A percentile compares a stretch with the other conserved stretches of the same genome.
phyloP scores from a whole-genome alignment of 352 stramenopile species.

The Globisporangium uncinulatum region DNA sequence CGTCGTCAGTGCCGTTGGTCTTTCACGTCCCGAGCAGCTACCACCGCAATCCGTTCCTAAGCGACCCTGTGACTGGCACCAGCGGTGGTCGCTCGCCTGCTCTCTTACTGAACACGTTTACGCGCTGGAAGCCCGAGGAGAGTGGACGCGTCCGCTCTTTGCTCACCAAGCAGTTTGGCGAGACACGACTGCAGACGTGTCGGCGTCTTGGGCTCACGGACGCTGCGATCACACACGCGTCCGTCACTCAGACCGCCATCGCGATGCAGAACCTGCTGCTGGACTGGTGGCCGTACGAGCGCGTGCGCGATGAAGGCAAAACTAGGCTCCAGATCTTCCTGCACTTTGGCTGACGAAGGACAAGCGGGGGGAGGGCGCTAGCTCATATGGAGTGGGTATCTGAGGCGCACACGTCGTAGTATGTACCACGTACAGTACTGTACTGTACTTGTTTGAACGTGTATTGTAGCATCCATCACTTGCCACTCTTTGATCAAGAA shows the following conservation, averaged over 20 bases:
- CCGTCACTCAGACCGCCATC: constrained; percentile 41
- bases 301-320: constrained; percentile 35
- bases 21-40: constrained; percentile 1
- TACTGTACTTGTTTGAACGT: no score
- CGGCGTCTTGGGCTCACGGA: constrained; percentile 64
- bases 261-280: constrained; percentile 61
- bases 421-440: no score
- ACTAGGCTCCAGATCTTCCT: constrained; percentile 73
- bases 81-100: constrained; percentile 2
- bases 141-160: constrained; percentile 38
- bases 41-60: constrained; percentile 7
- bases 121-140: constrained; percentile 41
- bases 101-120: constrained; percentile 40
- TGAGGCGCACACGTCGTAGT: no score
- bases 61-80: background rate
- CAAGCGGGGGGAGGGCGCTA: no score
- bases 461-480: no score
- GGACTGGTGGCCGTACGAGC: constrained; percentile 34
- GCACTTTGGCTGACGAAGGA: constrained; percentile 41
- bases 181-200: constrained; percentile 51
- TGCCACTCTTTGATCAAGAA: no score
- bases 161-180: constrained; percentile 52
- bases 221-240: constrained; percentile 40
- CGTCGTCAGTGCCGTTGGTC: background rate
- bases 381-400: no score